These are phyloP conservation scores for Chaetomium fimeti DNA, from an alignment of 495 filamentous ascomycete genomes.

Conservation along the genomic window DNA sequence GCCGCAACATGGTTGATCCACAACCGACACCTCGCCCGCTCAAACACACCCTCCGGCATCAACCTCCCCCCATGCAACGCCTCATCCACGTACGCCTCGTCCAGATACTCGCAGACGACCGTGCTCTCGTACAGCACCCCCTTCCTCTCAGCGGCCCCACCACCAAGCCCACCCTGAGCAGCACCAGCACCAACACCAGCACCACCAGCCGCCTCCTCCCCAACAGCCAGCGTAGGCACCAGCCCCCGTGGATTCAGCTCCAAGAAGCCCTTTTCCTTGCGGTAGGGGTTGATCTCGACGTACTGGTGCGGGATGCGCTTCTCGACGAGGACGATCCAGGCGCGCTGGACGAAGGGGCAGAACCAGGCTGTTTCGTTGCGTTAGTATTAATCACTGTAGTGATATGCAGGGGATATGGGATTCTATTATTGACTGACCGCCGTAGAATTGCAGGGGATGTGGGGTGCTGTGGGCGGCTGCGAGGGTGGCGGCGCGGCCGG, in stretches of 20 bases:
- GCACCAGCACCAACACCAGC: not conserved
- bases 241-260: conserved; percentile 66
- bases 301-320: conserved; percentile 71
- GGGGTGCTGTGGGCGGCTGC: conserved; percentile 36
- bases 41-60: conserved; percentile 56
- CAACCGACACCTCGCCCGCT: conserved; percentile 58
- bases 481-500: conserved; percentile 39
- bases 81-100: conserved; percentile 56
- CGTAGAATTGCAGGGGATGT: conserved; percentile 49
- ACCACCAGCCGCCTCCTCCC: not conserved
- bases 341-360: conserved; percentile 61
- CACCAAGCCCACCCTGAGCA: conserved; percentile 11
- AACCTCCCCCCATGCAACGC: conserved; percentile 41
- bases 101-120: conserved; percentile 67
- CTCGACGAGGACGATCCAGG: conserved; percentile 66
- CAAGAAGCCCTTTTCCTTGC: conserved; percentile 62
- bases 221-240: conserved; percentile 60
- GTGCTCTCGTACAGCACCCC: conserved; percentile 66
- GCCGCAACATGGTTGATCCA: conserved; percentile 68
- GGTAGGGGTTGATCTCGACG: conserved; percentile 71
- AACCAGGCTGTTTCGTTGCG: conserved; percentile 47
- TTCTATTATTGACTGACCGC: conserved; percentile 38
- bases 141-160: conserved; percentile 23
- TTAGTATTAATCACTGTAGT: no score
- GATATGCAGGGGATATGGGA: conserved; percentile 42